These are phyloP conservation scores for Chaetoceros muelleri DNA, from an alignment of 108 stramenopile genomes.

Conservation along the genomic window DNA sequence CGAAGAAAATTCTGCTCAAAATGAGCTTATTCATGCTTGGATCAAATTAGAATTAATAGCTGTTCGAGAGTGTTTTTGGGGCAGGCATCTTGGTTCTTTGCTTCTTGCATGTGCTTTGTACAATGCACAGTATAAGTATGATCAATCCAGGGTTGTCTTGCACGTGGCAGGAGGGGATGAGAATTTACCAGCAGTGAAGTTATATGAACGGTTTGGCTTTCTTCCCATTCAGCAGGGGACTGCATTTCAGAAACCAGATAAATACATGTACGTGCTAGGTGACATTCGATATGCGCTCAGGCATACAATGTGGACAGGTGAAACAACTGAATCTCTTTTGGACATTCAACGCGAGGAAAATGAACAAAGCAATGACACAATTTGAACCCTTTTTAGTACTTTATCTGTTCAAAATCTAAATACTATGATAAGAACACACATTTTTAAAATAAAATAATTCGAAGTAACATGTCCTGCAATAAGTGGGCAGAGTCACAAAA, in stretches of 20 bases:
- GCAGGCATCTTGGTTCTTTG: slow-evolving; percentile 10
- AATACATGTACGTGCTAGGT: slow-evolving; percentile 22
- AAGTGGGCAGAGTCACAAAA: too few relatives aligned
- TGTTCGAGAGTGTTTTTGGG: slow-evolving; percentile 11
- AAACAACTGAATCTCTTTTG: too few relatives aligned
- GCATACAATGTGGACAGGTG: slow-evolving; percentile 5
- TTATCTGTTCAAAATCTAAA: too few relatives aligned
- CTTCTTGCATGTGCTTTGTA: slow-evolving; percentile 15
- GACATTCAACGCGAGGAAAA: too few relatives aligned
- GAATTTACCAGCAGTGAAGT: slow-evolving; percentile 15
- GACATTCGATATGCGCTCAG: slow-evolving; percentile 14
- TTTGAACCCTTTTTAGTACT: too few relatives aligned
- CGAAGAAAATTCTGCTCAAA: not conserved
- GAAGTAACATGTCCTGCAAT: too few relatives aligned
- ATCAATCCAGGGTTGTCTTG: slow-evolving; percentile 12
- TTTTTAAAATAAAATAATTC: too few relatives aligned
- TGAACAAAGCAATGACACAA: too few relatives aligned
- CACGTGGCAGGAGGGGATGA: slow-evolving; percentile 19
- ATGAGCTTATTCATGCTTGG: slow-evolving; percentile 17
- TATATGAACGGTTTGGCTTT: slow-evolving; percentile 23
- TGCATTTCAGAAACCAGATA: slow-evolving; percentile 18
- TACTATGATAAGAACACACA: too few relatives aligned
- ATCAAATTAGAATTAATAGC: slow-evolving; percentile 25
- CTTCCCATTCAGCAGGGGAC: slow-evolving; percentile 11
- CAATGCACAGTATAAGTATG: slow-evolving; percentile 1